Conservation (phyloP, 1,284 basidiomycete species). For the Uromyces viciae-fabae region DNA sequence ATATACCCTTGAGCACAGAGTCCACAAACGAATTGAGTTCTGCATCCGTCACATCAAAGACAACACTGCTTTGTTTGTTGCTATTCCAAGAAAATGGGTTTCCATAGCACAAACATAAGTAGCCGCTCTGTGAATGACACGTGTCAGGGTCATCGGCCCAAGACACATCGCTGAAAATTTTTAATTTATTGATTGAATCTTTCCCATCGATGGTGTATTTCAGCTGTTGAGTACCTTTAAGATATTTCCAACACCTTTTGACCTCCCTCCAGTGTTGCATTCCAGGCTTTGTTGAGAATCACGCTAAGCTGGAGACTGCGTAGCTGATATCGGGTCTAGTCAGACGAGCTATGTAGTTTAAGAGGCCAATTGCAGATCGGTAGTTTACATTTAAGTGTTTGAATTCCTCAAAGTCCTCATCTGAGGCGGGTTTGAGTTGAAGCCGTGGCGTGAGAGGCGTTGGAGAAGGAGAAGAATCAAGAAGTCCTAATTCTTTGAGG, state of each 20-base stretch:
- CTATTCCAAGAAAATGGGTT: background rate
- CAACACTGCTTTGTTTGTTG: background rate
- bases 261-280: background rate
- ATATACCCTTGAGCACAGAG: background rate
- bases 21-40: background rate
- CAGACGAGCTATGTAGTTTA: background rate
- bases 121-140: background rate
- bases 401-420: slow-evolving; percentile 2
- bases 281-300: slow-evolving; percentile 1
- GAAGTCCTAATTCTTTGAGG: background rate
- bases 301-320: background rate
- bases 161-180: slow-evolving; percentile 7
- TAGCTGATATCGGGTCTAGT: background rate
- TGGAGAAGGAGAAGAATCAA: background rate
- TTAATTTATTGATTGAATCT: no score
- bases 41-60: slow-evolving; percentile 3
- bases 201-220: background rate
- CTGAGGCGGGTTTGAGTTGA: background rate
- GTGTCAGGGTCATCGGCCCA: background rate
- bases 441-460: background rate
- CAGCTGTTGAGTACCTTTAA: background rate
- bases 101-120: background rate
- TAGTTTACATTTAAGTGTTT: background rate
- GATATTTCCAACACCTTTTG: background rate
- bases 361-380: background rate